phyloP scores from a whole-genome alignment of 306 rosid species.

The Benincasa hispida region DNA sequence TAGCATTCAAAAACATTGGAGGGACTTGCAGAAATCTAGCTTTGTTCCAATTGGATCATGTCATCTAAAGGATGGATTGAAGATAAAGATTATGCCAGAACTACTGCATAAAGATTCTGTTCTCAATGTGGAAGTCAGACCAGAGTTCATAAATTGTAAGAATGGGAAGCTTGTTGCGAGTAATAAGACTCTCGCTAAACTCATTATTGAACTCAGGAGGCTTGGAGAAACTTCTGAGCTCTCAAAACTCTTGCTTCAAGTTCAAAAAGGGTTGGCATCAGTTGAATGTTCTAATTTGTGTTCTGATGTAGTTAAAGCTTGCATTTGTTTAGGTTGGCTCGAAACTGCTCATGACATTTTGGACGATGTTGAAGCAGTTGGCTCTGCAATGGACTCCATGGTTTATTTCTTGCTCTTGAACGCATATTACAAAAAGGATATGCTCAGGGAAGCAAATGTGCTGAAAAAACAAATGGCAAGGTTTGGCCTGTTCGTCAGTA shows the following conservation, averaged over 20 bases:
- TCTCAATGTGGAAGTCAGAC: slow-evolving; percentile 47
- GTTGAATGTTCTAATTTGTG: slow-evolving; percentile 40
- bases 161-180: slow-evolving; percentile 59
- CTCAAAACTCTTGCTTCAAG: slow-evolving; percentile 40
- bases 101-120: slow-evolving; percentile 55
- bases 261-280: slow-evolving; percentile 35
- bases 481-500: slow-evolving; percentile 13
- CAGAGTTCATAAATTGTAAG: slow-evolving; percentile 33
- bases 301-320: slow-evolving; percentile 45
- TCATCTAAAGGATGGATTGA: slow-evolving; percentile 39
- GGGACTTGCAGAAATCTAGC: slow-evolving; percentile 21
- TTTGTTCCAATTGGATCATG: slow-evolving; percentile 62
- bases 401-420: slow-evolving; percentile 34
- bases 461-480: slow-evolving; percentile 54
- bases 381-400: slow-evolving; percentile 21
- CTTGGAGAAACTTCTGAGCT: slow-evolving; percentile 38
- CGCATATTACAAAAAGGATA: slow-evolving; percentile 42
- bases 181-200: slow-evolving; percentile 49
- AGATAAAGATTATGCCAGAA: slow-evolving; percentile 50
- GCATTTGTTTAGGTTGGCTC: slow-evolving; percentile 75
- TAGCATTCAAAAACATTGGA: slow-evolving; percentile 17
- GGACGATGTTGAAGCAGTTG: slow-evolving; percentile 54
- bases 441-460: slow-evolving; percentile 59
- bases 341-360: slow-evolving; percentile 80
- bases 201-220: slow-evolving; percentile 37